These are phyloP conservation scores for Capsicum rhomboideum DNA, from an alignment of 257 asterid genomes.

Conservation along the genomic window DNA sequence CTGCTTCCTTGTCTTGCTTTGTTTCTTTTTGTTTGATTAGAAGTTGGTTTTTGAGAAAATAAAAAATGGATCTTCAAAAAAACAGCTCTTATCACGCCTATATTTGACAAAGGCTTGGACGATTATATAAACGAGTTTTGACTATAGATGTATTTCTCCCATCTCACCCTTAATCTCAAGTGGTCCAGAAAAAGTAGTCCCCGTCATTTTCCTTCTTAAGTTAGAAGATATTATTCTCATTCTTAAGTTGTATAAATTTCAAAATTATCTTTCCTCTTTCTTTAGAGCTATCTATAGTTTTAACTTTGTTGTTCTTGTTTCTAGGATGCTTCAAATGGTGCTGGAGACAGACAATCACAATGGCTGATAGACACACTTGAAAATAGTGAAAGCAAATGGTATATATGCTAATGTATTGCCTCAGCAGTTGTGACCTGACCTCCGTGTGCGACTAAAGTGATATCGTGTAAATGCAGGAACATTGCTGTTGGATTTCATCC, in stretches of 20 bases:
- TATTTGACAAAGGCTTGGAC: not conserved
- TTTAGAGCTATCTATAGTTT: not conserved
- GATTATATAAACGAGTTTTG: not conserved
- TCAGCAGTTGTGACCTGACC: too few relatives aligned
- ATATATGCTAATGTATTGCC: too few relatives aligned
- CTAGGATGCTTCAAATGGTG: constrained; percentile 29
- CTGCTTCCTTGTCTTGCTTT: not conserved
- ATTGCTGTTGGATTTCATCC: constrained; percentile 44
- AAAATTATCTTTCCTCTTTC: not conserved
- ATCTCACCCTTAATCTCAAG: too few relatives aligned
- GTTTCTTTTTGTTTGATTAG: not conserved
- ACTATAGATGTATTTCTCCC: too few relatives aligned
- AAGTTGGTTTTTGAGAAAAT: not conserved
- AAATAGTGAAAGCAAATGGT: constrained; percentile 51
- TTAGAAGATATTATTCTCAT: not conserved
- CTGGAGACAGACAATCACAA: constrained; percentile 23
- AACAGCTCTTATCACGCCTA: not conserved
- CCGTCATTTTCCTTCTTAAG: not conserved
- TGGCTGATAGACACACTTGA: constrained; percentile 44
- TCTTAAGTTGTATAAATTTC: not conserved
- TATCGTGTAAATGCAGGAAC: constrained; percentile 30
- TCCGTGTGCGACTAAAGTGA: too few relatives aligned
- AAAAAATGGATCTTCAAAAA: not conserved
- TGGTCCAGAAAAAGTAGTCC: not conserved
- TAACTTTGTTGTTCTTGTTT: constrained; percentile 1